Conservation (phyloP, 495 filamentous ascomycete genomes). For the Penicillium riverlandense region DNA sequence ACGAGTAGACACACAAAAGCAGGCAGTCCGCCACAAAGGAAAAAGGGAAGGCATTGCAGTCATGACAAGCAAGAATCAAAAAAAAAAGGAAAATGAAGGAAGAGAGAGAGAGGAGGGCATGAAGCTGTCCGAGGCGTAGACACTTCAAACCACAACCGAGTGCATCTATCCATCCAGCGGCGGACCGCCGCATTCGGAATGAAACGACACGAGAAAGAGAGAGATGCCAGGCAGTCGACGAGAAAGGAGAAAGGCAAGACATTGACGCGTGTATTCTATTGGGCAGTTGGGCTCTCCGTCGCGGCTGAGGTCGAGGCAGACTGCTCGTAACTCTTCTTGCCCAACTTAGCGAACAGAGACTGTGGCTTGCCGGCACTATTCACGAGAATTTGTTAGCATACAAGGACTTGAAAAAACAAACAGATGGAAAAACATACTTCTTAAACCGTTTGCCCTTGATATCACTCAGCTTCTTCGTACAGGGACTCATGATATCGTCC, state of each 20-base stretch:
- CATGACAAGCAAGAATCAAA: constrained; percentile 1
- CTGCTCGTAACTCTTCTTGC: constrained; percentile 45
- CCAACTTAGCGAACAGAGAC: constrained; percentile 42
- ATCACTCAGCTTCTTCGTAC: constrained; percentile 80
- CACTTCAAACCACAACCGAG: neutral
- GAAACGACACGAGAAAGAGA: too few relatives aligned
- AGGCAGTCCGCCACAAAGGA: constrained; percentile 15
- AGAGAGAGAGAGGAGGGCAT: constrained; percentile 5
- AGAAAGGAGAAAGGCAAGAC: neutral
- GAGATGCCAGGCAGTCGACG: too few relatives aligned
- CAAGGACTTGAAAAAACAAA: neutral
- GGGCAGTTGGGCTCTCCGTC: constrained; percentile 8
- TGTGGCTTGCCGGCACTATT: constrained; percentile 40
- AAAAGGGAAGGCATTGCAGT: constrained; percentile 19
- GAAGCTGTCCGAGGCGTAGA: neutral
- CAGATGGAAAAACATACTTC: constrained; percentile 28
- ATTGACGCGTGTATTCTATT: constrained; percentile 5
- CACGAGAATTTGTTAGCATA: neutral
- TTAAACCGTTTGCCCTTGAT: constrained; percentile 76
- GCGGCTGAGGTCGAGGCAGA: constrained; percentile 15
- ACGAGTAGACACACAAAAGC: constrained; percentile 4
- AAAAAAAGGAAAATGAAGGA: constrained; percentile 10
- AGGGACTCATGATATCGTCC: constrained; percentile 87
- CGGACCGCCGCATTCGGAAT: too few relatives aligned
- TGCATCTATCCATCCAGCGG: too few relatives aligned